These are phyloP conservation scores for Neurospora sublineolata DNA, from an alignment of 495 filamentous ascomycete genomes.

Conservation along the genomic window DNA sequence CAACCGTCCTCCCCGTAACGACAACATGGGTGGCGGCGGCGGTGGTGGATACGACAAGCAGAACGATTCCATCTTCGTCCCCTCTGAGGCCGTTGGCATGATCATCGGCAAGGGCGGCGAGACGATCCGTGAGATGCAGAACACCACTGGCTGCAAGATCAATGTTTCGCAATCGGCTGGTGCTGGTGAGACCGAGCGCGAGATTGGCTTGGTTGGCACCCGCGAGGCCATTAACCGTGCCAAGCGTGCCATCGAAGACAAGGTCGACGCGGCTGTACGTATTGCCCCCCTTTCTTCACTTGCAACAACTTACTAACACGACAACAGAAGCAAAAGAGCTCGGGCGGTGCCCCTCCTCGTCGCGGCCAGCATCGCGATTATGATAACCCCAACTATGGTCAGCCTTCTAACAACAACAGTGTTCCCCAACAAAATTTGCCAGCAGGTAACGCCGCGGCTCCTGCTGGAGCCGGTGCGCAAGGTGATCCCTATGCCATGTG, in stretches of 20 bases:
- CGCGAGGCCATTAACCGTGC: conserved; percentile 60
- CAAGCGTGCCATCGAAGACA: conserved; percentile 69
- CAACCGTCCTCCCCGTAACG: conserved; percentile 2
- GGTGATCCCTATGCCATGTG: conserved; percentile 24
- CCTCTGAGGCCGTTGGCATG: conserved; percentile 81
- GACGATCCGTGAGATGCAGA: conserved; percentile 80
- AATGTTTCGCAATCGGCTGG: conserved; percentile 67
- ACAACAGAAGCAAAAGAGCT: conserved; percentile 40
- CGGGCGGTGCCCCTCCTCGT: conserved; percentile 30
- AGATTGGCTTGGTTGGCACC: conserved; percentile 67
- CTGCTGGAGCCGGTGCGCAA: conserved; percentile 12
- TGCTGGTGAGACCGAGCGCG: conserved; percentile 57
- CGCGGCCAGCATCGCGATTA: conserved; percentile 34
- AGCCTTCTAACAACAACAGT: conserved; percentile 19
- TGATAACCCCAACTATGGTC: conserved; percentile 32
- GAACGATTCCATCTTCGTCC: conserved; percentile 68
- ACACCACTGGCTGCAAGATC: conserved; percentile 73
- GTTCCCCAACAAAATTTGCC: conserved; percentile 10
- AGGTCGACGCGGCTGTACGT: conserved; percentile 72
- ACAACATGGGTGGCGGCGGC: conserved; percentile 20
- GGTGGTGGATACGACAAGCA: conserved; percentile 46
- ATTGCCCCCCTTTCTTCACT: conserved; percentile 4
- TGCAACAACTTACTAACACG: conserved; percentile 15
- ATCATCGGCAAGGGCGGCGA: conserved; percentile 83
- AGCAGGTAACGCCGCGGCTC: conserved; percentile 8